Evolutionary conservation across 352 stramenopile species (phyloP).

Genomic region (Globisporangium irregulare): DNA sequence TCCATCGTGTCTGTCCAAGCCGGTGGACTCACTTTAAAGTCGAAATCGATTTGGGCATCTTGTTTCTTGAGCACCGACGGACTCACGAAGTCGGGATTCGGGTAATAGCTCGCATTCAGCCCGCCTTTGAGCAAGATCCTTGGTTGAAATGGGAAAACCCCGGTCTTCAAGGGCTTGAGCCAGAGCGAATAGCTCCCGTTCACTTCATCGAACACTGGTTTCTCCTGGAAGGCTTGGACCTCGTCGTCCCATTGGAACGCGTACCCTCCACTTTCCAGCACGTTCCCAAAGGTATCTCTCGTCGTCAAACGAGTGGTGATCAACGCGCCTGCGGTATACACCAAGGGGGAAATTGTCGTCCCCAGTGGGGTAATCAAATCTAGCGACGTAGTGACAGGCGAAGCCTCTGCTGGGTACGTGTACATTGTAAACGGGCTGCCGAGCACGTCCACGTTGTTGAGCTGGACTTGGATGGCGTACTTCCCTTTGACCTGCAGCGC

Average conservation of each 20-base stretch:
- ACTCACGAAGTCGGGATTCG: conserved; percentile 25
- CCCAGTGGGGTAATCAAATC: conserved; percentile 39
- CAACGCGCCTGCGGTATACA: conserved; percentile 25
- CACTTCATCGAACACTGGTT: conserved; percentile 27
- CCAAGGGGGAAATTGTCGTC: conserved; percentile 24
- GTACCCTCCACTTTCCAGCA: conserved; percentile 49
- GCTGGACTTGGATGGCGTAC: conserved; percentile 46
- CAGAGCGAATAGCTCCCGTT: conserved; percentile 43
- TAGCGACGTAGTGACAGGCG: conserved; percentile 39
- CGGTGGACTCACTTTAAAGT: conserved; percentile 43
- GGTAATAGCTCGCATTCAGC: conserved; percentile 55
- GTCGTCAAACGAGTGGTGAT: conserved; percentile 41
- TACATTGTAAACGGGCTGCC: conserved; percentile 62
- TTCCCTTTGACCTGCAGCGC: conserved; percentile 34
- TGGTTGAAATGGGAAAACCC: conserved; percentile 36
- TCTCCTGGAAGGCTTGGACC: conserved; percentile 18
- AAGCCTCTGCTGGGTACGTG: conserved; percentile 41
- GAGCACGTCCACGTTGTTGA: conserved; percentile 36
- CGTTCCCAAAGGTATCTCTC: conserved; percentile 45
- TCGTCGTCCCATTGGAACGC: conserved; percentile 31
- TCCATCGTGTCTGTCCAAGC: conserved; percentile 30
- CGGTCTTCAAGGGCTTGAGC: conserved; percentile 22
- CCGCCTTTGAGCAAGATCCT: conserved; percentile 50
- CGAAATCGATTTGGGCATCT: conserved; percentile 40
- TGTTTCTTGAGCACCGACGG: conserved; percentile 28